Conservation (phyloP, 2,329 filamentous ascomycete species). For the Pseudogymnoascus sp. region DNA sequence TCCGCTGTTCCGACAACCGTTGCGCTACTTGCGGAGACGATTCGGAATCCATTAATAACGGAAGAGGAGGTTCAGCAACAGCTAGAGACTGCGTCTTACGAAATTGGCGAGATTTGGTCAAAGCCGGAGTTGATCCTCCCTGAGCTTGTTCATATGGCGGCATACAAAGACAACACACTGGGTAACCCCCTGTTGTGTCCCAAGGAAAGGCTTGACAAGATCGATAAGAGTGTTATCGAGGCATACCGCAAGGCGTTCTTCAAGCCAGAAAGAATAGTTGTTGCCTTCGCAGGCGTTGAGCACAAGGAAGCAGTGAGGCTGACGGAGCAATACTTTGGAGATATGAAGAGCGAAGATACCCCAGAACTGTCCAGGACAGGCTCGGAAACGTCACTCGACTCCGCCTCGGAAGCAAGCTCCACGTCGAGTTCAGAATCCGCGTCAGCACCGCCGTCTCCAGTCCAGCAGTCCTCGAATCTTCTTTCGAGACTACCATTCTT, state of each 20-base stretch:
- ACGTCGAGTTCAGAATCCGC: constrained; percentile 30
- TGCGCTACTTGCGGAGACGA: constrained; percentile 84
- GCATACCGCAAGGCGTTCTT: constrained; percentile 81
- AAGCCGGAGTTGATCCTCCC: constrained; percentile 95
- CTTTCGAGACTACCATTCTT: constrained; percentile 83
- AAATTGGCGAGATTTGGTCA: constrained; percentile 95
- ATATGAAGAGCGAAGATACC: constrained; percentile 61
- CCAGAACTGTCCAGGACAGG: constrained; percentile 48
- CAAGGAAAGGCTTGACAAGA: constrained; percentile 69
- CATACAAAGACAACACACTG: constrained; percentile 91
- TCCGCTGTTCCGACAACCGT: constrained; percentile 77
- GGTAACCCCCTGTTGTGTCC: constrained; percentile 92
- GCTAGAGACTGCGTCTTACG: constrained; percentile 85
- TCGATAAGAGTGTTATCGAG: constrained; percentile 66
- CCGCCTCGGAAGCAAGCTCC: constrained; percentile 32
- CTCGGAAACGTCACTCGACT: constrained; percentile 51
- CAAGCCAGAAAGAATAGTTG: constrained; percentile 81
- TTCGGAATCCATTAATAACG: constrained; percentile 77
- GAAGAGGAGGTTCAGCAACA: constrained; percentile 83
- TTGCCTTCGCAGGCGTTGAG: constrained; percentile 88
- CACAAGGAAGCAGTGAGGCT: constrained; percentile 74
- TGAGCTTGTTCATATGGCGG: constrained; percentile 90
- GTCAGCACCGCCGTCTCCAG: constrained; percentile 35
- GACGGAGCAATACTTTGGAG: constrained; percentile 81
- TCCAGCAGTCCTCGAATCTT: constrained; percentile 55